Percentiles rank a stretch among this genome's conserved stretches.
These are phyloP conservation scores for Termitomyces sp. DNA, from an alignment of 768 basidiomycete species.

Conservation along the genomic window DNA sequence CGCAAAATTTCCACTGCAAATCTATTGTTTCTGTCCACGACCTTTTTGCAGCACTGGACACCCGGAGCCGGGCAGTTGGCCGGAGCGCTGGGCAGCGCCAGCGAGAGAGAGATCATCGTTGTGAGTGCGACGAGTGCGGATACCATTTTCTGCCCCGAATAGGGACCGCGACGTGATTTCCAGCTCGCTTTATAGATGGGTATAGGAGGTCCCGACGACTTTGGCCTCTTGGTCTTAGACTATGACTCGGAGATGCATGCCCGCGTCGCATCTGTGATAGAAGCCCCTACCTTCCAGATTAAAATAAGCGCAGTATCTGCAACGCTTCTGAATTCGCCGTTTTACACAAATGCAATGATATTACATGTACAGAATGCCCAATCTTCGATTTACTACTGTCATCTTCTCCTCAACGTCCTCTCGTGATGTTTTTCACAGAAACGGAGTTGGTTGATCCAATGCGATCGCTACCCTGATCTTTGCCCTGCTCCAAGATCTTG, in stretches of 20 bases:
- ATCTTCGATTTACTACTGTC: not conserved
- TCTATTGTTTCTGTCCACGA: not conserved
- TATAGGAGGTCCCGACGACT: not conserved
- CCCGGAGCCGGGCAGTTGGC: slow-evolving; percentile 4
- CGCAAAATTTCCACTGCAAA: not conserved
- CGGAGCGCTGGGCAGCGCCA: not conserved
- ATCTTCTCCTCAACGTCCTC: slow-evolving; percentile 11
- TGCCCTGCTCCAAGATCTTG: slow-evolving; percentile 59
- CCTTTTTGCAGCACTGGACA: slow-evolving; percentile 4
- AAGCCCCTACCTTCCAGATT: too few relatives aligned
- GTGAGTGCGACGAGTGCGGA: not conserved
- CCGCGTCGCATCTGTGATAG: not conserved
- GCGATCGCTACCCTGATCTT: slow-evolving; percentile 45
- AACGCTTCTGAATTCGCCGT: not conserved
- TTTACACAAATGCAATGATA: not conserved
- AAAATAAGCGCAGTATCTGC: not conserved
- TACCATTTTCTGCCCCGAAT: not conserved
- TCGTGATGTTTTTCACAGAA: slow-evolving; percentile 15
- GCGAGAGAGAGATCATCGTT: not conserved
- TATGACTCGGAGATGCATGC: not conserved
- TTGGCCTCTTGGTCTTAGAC: not conserved
- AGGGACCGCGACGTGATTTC: not conserved
- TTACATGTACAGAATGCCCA: not conserved
- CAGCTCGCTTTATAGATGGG: not conserved
- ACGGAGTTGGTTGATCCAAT: slow-evolving; percentile 20